These are phyloP conservation scores for Melampsora americana DNA, from an alignment of 1,284 basidiomycete genomes.

Conservation along the genomic window DNA sequence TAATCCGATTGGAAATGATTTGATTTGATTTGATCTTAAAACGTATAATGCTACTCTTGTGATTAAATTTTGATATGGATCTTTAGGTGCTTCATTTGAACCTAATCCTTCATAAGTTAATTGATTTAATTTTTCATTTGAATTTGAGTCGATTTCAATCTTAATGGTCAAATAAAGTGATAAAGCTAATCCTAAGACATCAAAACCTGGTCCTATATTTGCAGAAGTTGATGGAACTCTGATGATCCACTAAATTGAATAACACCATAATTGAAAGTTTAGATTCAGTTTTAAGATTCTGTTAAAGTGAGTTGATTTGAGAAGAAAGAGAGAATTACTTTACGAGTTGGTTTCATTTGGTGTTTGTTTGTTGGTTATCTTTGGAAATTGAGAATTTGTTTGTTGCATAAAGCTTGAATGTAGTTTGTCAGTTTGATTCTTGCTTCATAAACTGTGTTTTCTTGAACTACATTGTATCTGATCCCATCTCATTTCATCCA, in stretches of 20 bases:
- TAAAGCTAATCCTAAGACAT: conserved; percentile 94
- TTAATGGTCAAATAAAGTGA: conserved; percentile 78
- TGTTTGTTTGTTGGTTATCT: too few relatives aligned
- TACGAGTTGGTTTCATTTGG: not conserved
- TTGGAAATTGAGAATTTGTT: too few relatives aligned
- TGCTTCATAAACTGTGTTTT: too few relatives aligned
- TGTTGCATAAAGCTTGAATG: too few relatives aligned
- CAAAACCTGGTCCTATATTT: conserved; percentile 98
- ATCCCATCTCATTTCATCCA: too few relatives aligned
- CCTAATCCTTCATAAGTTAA: conserved; percentile 49
- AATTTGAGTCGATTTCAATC: conserved; percentile 59
- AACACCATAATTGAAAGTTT: too few relatives aligned
- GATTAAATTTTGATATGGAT: conserved; percentile 93
- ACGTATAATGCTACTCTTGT: conserved; percentile 98
- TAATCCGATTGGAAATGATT: conserved; percentile 70
- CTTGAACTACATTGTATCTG: too few relatives aligned
- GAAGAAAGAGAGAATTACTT: conserved; percentile 37
- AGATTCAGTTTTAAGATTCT: too few relatives aligned
- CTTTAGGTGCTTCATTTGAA: conserved; percentile 57
- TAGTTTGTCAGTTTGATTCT: too few relatives aligned
- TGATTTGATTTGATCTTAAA: conserved; percentile 75
- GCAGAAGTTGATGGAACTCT: conserved; percentile 93
- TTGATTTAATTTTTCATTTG: conserved; percentile 43
- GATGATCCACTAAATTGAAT: too few relatives aligned
- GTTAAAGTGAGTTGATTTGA: conserved; percentile 42